Evolutionary conservation across 208 protist genomes (phyloP).

Genomic region (Vickermania ingenoplastis): DNA sequence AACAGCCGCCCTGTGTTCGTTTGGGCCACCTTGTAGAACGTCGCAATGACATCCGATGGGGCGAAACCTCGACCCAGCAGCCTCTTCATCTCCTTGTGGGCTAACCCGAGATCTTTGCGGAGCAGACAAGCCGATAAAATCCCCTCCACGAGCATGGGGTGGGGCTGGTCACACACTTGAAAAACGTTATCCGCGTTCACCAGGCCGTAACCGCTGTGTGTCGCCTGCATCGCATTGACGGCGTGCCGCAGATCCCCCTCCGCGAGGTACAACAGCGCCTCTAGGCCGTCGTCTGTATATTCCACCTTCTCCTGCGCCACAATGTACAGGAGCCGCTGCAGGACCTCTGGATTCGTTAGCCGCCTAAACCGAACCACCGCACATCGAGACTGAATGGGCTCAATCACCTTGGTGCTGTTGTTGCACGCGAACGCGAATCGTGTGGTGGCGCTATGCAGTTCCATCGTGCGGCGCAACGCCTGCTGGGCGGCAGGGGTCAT

Average conservation of each 20-base stretch:
- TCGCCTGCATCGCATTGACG: constrained; percentile 98
- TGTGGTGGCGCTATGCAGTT: constrained; percentile 95
- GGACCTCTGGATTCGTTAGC: constrained; percentile 86
- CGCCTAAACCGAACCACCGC: constrained; percentile 81
- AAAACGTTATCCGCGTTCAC: constrained; percentile 98
- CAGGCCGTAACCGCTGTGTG: constrained; percentile 90
- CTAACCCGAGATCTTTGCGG: constrained; percentile 60
- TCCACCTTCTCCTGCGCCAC: constrained; percentile 86
- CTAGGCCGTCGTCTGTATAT: constrained; percentile 92
- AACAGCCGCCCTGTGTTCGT: constrained; percentile 30
- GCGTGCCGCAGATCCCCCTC: constrained; percentile 96
- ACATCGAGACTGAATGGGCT: constrained; percentile 97
- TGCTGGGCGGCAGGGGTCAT: constrained; percentile 98
- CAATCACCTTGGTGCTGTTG: constrained; percentile 98
- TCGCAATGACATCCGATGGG: constrained; percentile 94
- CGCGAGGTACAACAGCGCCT: constrained; percentile 96
- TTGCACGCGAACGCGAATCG: constrained; percentile 99
- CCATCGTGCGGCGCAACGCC: constrained; percentile 97
- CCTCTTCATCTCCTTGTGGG: constrained; percentile 74
- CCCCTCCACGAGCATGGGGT: constrained; percentile 90
- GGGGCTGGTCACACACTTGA: constrained; percentile 98
- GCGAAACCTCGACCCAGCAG: constrained; percentile 91
- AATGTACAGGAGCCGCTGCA: constrained; percentile 89
- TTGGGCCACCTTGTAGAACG: constrained; percentile 90
- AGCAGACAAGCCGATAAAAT: constrained; percentile 83